Evolutionary conservation across 352 stramenopile species (phyloP).

Genomic region (Globisporangium sylvaticum): DNA sequence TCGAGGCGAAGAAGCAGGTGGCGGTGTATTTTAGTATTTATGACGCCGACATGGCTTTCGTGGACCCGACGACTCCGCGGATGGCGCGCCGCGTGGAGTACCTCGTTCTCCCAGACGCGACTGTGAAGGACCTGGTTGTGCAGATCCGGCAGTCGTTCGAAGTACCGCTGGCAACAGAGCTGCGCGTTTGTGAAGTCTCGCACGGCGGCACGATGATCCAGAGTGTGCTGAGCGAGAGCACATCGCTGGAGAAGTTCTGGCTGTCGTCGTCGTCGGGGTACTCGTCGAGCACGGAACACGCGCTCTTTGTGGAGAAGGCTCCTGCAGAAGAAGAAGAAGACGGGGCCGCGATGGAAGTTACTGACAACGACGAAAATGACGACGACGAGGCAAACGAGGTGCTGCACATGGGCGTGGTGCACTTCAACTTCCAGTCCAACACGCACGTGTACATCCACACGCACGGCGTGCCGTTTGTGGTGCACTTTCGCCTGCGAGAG

Average conservation of each 20-base stretch:
- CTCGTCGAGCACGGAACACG: conserved; percentile 26
- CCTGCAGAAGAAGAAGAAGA: conserved; percentile 20
- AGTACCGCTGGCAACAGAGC: conserved; percentile 26
- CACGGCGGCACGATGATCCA: conserved; percentile 57
- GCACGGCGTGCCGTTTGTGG: conserved; percentile 61
- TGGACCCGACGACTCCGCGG: conserved; percentile 29
- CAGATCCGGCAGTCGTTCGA: conserved; percentile 46
- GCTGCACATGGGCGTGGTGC: conserved; percentile 58
- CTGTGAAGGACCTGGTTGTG: conserved; percentile 43
- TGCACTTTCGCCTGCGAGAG: conserved; percentile 64
- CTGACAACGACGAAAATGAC: neutral
- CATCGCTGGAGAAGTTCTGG: conserved; percentile 52
- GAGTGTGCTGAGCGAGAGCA: conserved; percentile 33
- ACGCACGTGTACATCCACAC: conserved; percentile 67
- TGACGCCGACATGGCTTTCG: conserved; percentile 50
- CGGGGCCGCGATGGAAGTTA: neutral
- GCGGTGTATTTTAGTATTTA: conserved; percentile 75
- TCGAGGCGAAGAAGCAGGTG: conserved; percentile 83
- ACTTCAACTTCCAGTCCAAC: conserved; percentile 67
- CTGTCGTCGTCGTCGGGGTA: conserved; percentile 20
- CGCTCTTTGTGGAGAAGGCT: conserved; percentile 61
- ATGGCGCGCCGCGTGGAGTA: conserved; percentile 49
- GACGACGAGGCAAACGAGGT: conserved; percentile 24
- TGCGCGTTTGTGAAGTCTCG: conserved; percentile 64
- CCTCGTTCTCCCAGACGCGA: conserved; percentile 52